Base-by-base conservation (phyloP, 2,329 filamentous ascomycete species). In the Setomelanomma holmii region DNA sequence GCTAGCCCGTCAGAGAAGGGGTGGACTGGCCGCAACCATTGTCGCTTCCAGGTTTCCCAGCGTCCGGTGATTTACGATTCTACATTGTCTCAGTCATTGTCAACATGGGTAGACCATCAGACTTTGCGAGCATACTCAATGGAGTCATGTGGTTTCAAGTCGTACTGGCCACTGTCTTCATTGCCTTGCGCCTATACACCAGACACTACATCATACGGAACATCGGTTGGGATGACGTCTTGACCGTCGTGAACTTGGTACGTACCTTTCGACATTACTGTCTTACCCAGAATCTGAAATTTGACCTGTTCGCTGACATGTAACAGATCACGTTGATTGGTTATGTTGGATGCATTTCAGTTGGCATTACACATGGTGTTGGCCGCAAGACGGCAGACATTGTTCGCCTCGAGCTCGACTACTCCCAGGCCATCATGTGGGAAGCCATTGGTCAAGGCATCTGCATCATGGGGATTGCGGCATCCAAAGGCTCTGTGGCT, bases 101-200 rank as follows among this genome's bases (percentile, higher is more conserved):
- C 17, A 53, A 11, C 24, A 67, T 66, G 63, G 61, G 56, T 22
- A 57, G 60, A 33, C 56, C 59, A 22, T 21, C 56, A 40, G 62
- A 70, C 51, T 68, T 55, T 21, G 55, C 63, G 2, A 33, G 43
- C 24, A 63, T 67, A 17, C 56, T 70, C 47, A 64, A 66, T 46
- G 64, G 61, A 24, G 65, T 71, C 12, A 68, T 72, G 63, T 71
- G 67, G 61, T 56, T 62, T n/a, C 65, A 71, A 38, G 61, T 70
- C 4, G 30, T 54, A 4, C 27, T 71, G 22, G 66, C 63, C 11
- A 54, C 54, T 16, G 10, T 69, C 6, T 68, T 71, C 35, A 58
- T 71, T 7, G 59, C 45, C 4, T 44, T 67, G 16, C 58, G 69
- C 38, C 39, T 69, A 17, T 72, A 72, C 49, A 69, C 69, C 5